phyloP scores from a whole-genome alignment of 257 asterid species.

The Nicotiana obtusifolia region DNA sequence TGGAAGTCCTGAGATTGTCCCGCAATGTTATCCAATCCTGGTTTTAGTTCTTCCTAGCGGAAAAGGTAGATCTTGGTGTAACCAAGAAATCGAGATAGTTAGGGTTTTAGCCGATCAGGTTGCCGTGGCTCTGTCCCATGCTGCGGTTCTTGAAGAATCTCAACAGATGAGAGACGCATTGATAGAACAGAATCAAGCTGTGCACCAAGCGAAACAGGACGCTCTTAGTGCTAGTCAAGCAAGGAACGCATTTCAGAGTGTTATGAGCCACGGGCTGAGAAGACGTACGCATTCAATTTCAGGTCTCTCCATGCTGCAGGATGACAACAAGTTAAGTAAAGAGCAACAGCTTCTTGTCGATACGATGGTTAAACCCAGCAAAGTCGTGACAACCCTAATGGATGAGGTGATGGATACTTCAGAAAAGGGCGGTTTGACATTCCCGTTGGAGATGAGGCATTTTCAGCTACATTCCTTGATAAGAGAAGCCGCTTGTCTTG shows the following conservation, averaged over 20 bases:
- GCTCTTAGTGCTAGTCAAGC: conserved; percentile 86
- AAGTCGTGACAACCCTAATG: conserved; percentile 56
- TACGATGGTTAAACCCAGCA: conserved; percentile 66
- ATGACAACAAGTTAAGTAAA: conserved; percentile 36
- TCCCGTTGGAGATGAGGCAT: conserved; percentile 51
- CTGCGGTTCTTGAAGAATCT: conserved; percentile 88
- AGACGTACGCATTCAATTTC: conserved; percentile 85
- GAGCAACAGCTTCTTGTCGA: conserved; percentile 63
- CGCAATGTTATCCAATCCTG: conserved; percentile 70
- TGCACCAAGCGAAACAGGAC: conserved; percentile 75
- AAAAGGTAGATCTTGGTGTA: conserved; percentile 55
- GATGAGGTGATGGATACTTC: conserved; percentile 78
- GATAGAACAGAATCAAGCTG: conserved; percentile 69
- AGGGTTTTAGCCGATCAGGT: conserved; percentile 90
- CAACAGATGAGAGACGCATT: conserved; percentile 66
- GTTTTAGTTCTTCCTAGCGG: conserved; percentile 74
- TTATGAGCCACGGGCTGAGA: conserved; percentile 80
- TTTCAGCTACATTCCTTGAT: conserved; percentile 61
- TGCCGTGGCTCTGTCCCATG: conserved; percentile 90
- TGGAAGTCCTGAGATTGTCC: conserved; percentile 86
- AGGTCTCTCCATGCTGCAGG: conserved; percentile 74
- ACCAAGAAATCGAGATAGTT: conserved; percentile 72
- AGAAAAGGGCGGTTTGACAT: conserved; percentile 44
- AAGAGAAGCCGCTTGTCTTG: conserved; percentile 76
- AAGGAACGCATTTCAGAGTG: conserved; percentile 68